These are phyloP conservation scores for Pichia sp. DNA, from an alignment of 1,139 yeast genomes.

Conservation along the genomic window DNA sequence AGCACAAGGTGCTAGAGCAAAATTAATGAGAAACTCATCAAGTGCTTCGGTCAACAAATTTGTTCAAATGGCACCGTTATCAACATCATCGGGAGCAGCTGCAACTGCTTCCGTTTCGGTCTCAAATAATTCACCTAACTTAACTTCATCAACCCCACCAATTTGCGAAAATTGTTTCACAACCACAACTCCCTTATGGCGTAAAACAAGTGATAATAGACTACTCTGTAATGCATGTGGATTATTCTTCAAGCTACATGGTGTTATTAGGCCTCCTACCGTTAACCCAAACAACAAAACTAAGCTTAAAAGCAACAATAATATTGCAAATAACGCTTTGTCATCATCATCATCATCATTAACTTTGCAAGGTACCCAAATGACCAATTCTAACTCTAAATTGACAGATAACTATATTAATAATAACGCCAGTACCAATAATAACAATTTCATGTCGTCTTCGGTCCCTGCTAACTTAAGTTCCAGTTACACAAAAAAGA, in stretches of 20 bases:
- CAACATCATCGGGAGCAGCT: not conserved
- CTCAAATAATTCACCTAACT: not conserved
- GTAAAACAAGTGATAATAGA: slow-evolving; percentile 47
- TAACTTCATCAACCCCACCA: slow-evolving; percentile 20
- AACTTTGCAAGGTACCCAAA: not conserved
- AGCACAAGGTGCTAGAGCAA: slow-evolving; percentile 13
- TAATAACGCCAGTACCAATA: not conserved
- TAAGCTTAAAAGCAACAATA: not conserved
- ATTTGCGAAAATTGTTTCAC: slow-evolving; percentile 51
- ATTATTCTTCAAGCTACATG: slow-evolving; percentile 49
- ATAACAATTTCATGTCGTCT: not conserved
- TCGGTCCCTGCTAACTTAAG: not conserved
- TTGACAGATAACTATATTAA: not conserved
- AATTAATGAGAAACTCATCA: not conserved
- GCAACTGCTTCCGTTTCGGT: too few relatives aligned
- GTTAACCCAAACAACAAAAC: not conserved
- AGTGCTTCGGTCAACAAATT: not conserved
- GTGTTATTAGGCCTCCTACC: slow-evolving; percentile 48
- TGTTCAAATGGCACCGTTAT: not conserved
- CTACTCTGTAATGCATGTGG: slow-evolving; percentile 59
- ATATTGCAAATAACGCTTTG: not conserved
- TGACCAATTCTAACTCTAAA: not conserved
- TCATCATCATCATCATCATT: not conserved
- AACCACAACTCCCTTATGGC: slow-evolving; percentile 53
- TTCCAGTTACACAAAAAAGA: slow-evolving; percentile 9